Percentiles rank a stretch among this genome's conserved stretches.
These are phyloP conservation scores for Pestalotiopsis sp. DNA, from an alignment of 2,329 filamentous ascomycete genomes.

Conservation along the genomic window DNA sequence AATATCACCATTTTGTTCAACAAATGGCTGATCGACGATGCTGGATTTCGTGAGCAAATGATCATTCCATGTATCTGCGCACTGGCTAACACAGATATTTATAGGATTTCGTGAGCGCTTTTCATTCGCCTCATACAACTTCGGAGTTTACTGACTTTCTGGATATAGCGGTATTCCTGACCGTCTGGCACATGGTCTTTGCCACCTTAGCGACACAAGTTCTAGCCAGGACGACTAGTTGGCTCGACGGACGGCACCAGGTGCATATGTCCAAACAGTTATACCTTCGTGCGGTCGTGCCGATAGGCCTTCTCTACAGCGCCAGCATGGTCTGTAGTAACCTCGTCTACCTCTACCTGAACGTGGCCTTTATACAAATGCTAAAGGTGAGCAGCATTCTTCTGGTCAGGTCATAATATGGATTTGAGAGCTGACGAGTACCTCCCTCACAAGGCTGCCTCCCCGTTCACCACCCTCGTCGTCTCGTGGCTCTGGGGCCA, in stretches of 20 bases:
- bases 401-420: too few relatives aligned
- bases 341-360: conserved; percentile 68
- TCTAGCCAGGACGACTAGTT: conserved; percentile 63
- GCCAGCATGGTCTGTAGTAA: conserved; percentile 69
- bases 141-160: conserved; percentile 5
- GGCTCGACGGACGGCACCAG: conserved; percentile 65
- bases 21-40: conserved; percentile 81
- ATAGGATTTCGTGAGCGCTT: conserved; percentile 9
- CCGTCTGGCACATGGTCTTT: conserved; percentile 70
- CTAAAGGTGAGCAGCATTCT: conserved; percentile 48
- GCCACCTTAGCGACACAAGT: conserved; percentile 68
- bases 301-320: conserved; percentile 68
- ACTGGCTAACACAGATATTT: not conserved
- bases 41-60: conserved; percentile 68
- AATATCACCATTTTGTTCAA: conserved; percentile 89
- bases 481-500: conserved; percentile 63
- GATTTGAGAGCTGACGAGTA: not conserved
- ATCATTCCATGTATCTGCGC: not conserved
- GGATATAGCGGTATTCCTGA: conserved; percentile 55
- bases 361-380: conserved; percentile 72
- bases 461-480: conserved; percentile 68
- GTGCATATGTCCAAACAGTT: conserved; percentile 63
- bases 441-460: conserved; percentile 50
- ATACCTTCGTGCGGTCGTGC: conserved; percentile 65
- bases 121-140: not conserved